Evolutionary conservation across 495 filamentous ascomycete genomes (phyloP), one percentile per base, ranked within the genome.

Genomic region (Annulohypoxylon bovei): DNA sequence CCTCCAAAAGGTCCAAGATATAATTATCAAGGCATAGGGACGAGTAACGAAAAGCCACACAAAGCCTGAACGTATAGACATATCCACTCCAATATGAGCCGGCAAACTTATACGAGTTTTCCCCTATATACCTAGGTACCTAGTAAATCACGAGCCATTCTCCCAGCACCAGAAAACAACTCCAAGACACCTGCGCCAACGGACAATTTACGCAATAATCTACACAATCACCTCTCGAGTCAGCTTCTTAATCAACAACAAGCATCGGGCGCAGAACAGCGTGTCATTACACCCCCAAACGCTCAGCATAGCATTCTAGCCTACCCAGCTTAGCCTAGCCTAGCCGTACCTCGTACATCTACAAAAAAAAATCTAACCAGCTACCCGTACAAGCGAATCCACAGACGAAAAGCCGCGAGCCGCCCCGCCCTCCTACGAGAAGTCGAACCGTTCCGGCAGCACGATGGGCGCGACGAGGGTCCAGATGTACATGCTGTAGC

Each of bases 401-500:
- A n/a, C n/a, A n/a, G n/a, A n/a, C n/a, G n/a, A n/a, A n/a, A n/a
- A n/a, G n/a, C n/a, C n/a, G n/a, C n/a, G n/a, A n/a, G n/a, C n/a
- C n/a, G n/a, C n/a, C n/a, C n/a, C n/a, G n/a, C n/a, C 20, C 9
- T 25, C 44, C 39, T 75, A 82, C 35, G 73, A 78, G 70, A 71
- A 77, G 22, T 90, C 92, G 80, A 97, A 97, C 60, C 94, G 85
- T 72, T 97, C 94, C 0, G 95, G 94, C 77, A 99, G 74, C 23
- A 95, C 71, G 37, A 94, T 85, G 7, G 95, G 95, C 40, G 96
- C 95, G 49, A 96, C 81, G 72, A 99, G 78, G 23, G 93, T 97
- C 95, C 95, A 99, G 40, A 88, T 84, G 73, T 98, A 99, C 78
- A 99, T 92, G 39, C 82, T 89, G 80, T 99, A 98, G 81, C 96